phyloP scores from a whole-genome alignment of 306 rosid genomes.

The Citrullus amarus region DNA sequence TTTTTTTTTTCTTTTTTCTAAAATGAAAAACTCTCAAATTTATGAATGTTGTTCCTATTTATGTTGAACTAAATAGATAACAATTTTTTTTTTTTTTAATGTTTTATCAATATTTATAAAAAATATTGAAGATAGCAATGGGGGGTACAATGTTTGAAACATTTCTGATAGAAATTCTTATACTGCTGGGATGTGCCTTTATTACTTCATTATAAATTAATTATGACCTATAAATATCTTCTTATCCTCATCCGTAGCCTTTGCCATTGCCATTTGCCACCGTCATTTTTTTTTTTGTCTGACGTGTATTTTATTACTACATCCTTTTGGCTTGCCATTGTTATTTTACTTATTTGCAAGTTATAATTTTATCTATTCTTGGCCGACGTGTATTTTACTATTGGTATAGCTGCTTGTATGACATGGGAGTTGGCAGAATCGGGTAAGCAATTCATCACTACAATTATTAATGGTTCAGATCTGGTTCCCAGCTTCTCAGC shows the following conservation, averaged over 20 bases:
- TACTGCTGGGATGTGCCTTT: neutral
- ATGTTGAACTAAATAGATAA: too few species aligned
- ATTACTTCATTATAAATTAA: neutral
- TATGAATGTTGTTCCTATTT: too few species aligned
- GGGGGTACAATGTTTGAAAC: neutral
- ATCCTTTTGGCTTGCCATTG: neutral
- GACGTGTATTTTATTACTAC: neutral
- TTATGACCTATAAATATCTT: too few species aligned
- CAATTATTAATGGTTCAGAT: conserved; percentile 84
- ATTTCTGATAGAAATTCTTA: neutral
- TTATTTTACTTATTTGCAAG: neutral
- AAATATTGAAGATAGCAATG: too few species aligned
- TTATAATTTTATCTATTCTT: too few species aligned
- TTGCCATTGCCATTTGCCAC: too few species aligned
- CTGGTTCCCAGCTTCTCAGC: conserved; percentile 94
- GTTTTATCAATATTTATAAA: too few species aligned
- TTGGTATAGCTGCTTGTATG: conserved; percentile 87
- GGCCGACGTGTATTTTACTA: conserved; percentile 14
- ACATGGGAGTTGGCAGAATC: conserved; percentile 97
- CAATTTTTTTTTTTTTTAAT: too few species aligned
- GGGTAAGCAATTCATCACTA: conserved; percentile 81
- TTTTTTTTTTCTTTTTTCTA: too few species aligned
- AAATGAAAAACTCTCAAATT: too few species aligned
- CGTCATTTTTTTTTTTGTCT: neutral
- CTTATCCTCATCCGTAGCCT: too few species aligned